Percentiles rank a stretch among this genome's conserved stretches.
Conservation (phyloP, 331 rosid species). For the Cydonia oblonga region DNA sequence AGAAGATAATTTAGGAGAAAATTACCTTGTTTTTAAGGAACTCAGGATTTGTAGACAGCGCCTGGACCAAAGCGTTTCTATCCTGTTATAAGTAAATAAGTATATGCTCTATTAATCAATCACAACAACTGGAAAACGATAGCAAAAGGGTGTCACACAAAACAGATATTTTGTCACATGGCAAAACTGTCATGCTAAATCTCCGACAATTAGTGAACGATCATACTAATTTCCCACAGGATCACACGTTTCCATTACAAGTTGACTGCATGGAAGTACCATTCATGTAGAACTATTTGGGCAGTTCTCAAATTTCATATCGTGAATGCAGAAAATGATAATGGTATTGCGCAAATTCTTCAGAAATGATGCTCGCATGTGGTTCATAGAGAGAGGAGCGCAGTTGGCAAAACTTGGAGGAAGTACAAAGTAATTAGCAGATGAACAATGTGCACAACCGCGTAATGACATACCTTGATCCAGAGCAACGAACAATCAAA, state of each 20-base stretch:
- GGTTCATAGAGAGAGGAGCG: too few species aligned
- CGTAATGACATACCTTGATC: slow-evolving; percentile 54
- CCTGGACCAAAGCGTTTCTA: slow-evolving; percentile 60
- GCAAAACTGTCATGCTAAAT: background rate
- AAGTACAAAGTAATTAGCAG: too few species aligned
- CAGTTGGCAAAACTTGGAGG: background rate
- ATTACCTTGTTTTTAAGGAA: slow-evolving; percentile 66
- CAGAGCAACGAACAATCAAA: slow-evolving; percentile 91
- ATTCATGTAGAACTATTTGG: too few species aligned
- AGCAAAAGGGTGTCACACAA: too few species aligned
- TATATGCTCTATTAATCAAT: background rate
- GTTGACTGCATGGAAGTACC: too few species aligned
- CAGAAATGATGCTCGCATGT: too few species aligned
- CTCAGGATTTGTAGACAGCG: slow-evolving; percentile 80
- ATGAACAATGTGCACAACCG: background rate
- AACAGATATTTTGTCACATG: background rate
- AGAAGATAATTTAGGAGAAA: background rate
- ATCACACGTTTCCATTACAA: too few species aligned
- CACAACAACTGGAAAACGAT: background rate
- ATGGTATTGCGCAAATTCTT: too few species aligned
- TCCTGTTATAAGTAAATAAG: slow-evolving; percentile 45
- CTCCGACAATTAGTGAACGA: too few species aligned
- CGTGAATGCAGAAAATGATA: too few species aligned
- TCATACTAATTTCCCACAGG: too few species aligned
- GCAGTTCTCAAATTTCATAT: too few species aligned